Evolutionary conservation across 352 stramenopile species (phyloP).

Genomic region (Phytophthora pistaciae): DNA sequence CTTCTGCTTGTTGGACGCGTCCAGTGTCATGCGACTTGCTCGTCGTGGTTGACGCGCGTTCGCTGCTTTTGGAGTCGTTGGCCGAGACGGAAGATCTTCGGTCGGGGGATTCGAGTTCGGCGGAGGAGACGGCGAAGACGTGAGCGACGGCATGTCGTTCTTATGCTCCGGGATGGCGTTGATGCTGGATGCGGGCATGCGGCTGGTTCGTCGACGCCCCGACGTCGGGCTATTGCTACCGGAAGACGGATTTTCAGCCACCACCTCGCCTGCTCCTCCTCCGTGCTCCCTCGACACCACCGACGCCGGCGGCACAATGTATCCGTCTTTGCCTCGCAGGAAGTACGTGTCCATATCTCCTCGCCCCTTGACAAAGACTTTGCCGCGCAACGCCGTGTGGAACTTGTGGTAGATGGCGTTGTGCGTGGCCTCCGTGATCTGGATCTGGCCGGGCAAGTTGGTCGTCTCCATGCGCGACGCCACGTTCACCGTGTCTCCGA

Average conservation of each 20-base stretch:
- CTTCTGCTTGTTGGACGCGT: conserved; percentile 16
- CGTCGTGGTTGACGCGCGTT: conserved; percentile 33
- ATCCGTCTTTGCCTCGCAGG: conserved; percentile 66
- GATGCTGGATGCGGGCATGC: conserved; percentile 19
- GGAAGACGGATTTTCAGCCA: not conserved
- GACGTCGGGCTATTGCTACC: conserved; percentile 14
- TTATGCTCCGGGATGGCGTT: conserved; percentile 37
- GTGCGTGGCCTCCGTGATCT: conserved; percentile 81
- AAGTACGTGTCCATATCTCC: conserved; percentile 90
- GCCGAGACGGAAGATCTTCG: conserved; percentile 1
- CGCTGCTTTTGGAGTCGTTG: conserved; percentile 15
- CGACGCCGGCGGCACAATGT: conserved; percentile 60
- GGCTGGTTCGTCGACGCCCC: conserved; percentile 32
- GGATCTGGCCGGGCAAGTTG: conserved; percentile 82
- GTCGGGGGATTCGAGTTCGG: conserved; percentile 2
- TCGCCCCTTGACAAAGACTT: conserved; percentile 84
- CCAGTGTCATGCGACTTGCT: conserved; percentile 18
- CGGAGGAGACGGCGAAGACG: not conserved
- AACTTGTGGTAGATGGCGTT: conserved; percentile 76
- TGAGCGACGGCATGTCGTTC: conserved; percentile 1
- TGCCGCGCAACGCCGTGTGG: conserved; percentile 71
- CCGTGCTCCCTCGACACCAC: conserved; percentile 4
- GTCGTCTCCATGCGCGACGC: conserved; percentile 89
- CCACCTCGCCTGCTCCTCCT: conserved; percentile 8
- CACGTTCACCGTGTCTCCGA: conserved; percentile 90